phyloP scores from a whole-genome alignment of 208 protist species.

The Phytomonas sp. region DNA sequence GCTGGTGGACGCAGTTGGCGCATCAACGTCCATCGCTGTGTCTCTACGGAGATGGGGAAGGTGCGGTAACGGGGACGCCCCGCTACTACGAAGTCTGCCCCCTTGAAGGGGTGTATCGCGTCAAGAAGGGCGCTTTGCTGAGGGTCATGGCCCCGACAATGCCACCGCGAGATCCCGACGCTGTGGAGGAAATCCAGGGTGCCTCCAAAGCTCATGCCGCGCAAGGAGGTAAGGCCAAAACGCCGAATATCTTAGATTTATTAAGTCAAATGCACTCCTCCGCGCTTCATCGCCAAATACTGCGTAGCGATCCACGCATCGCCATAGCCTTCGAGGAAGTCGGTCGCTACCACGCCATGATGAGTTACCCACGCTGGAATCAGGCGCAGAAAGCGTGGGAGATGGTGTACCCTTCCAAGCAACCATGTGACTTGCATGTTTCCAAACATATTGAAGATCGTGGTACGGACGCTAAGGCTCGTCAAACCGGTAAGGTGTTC shows the following conservation, averaged over 20 bases:
- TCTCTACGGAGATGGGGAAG: slow-evolving; percentile 69
- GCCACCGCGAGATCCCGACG: neutral
- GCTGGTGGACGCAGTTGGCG: slow-evolving; percentile 27
- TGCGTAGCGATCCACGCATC: slow-evolving; percentile 19
- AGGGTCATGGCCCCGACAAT: slow-evolving; percentile 5
- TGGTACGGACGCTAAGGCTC: neutral
- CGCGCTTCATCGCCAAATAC: slow-evolving; percentile 8
- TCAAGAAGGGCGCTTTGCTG: slow-evolving; percentile 31
- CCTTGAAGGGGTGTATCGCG: slow-evolving; percentile 25
- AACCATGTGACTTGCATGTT: slow-evolving; percentile 22
- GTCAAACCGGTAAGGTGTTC: neutral
- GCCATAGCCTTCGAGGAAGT: slow-evolving; percentile 32
- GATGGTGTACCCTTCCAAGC: slow-evolving; percentile 47
- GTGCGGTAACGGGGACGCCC: slow-evolving; percentile 28
- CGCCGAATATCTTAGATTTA: slow-evolving; percentile 18
- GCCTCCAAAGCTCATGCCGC: neutral
- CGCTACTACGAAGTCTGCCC: slow-evolving; percentile 70
- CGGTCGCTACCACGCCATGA: slow-evolving; percentile 32
- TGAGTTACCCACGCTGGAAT: slow-evolving; percentile 57
- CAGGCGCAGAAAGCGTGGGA: slow-evolving; percentile 47
- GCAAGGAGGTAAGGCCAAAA: neutral
- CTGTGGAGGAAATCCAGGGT: neutral
- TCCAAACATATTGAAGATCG: slow-evolving; percentile 9
- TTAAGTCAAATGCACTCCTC: slow-evolving; percentile 23
- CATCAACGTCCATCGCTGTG: slow-evolving; percentile 20